A percentile compares a stretch with the other conserved stretches of the same genome.
Conservation (phyloP, 2,329 filamentous ascomycete genomes). For the Venturia aucupariae region DNA sequence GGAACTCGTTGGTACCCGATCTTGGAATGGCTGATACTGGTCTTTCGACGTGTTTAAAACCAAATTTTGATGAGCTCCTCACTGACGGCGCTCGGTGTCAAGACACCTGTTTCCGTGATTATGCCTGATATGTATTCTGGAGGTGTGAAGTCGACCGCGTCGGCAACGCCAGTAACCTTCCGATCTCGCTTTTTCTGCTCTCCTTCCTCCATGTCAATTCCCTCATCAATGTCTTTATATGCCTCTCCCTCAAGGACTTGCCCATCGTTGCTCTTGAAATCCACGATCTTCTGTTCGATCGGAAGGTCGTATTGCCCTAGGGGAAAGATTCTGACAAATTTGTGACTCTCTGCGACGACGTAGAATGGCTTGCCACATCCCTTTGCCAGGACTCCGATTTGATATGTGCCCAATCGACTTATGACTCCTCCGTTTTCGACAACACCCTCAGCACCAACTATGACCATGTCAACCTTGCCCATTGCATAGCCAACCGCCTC, state of each 20-base stretch:
- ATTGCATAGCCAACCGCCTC: constrained; percentile 73
- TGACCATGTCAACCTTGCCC: constrained; percentile 59
- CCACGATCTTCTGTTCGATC: constrained; percentile 67
- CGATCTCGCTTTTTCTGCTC: constrained; percentile 17
- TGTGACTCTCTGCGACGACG: constrained; percentile 90
- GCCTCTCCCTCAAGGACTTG: constrained; percentile 14
- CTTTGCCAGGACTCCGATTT: constrained; percentile 74
- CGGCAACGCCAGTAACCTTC: constrained; percentile 22
- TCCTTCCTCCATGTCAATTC: constrained; percentile 12
- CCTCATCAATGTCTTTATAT: constrained; percentile 12
- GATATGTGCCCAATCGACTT: constrained; percentile 74
- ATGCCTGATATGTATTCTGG: constrained; percentile 62
- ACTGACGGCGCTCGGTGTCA: constrained; percentile 60
- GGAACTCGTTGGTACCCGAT: too few relatives aligned
- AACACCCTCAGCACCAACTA: constrained; percentile 69
- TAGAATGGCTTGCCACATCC: constrained; percentile 70
- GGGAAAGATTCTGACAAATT: constrained; percentile 84
- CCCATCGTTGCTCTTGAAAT: constrained; percentile 50
- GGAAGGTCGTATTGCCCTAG: constrained; percentile 73
- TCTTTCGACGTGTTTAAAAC: constrained; percentile 23
- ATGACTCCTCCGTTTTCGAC: constrained; percentile 92
- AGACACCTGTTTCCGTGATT: constrained; percentile 66
- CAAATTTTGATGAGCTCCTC: constrained; percentile 61
- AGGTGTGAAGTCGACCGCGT: constrained; percentile 64
- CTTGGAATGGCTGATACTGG: too few relatives aligned